Conservation (phyloP, 441 rosid genomes). For the Populus hybrid region DNA sequence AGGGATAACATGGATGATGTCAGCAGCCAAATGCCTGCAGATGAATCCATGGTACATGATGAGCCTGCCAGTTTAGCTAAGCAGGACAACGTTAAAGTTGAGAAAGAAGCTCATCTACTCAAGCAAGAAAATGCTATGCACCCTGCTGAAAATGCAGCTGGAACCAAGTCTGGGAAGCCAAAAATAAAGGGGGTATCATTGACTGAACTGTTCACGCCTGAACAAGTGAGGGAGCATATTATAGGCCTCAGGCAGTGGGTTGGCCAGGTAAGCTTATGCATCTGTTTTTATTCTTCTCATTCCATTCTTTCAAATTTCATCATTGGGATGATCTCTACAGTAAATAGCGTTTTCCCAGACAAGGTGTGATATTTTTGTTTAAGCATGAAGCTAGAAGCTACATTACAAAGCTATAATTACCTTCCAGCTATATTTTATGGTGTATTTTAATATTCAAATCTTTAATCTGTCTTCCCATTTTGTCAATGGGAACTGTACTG, state of each 20-base stretch:
- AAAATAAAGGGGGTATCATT: slow-evolving; percentile 94
- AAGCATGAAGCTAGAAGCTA: neutral
- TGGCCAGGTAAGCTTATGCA: slow-evolving; percentile 70
- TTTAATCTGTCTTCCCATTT: neutral
- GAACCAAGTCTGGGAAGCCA: slow-evolving; percentile 90
- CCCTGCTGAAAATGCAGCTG: slow-evolving; percentile 48
- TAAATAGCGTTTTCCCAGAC: neutral
- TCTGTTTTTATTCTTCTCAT: neutral
- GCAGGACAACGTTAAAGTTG: slow-evolving; percentile 50
- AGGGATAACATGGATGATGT: slow-evolving; percentile 44
- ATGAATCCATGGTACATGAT: slow-evolving; percentile 37
- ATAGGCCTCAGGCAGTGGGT: slow-evolving; percentile 98
- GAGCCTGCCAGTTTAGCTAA: slow-evolving; percentile 37
- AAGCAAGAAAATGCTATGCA: slow-evolving; percentile 58
- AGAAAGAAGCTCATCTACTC: slow-evolving; percentile 52
- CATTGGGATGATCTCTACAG: neutral
- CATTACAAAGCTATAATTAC: neutral
- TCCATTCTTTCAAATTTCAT: neutral
- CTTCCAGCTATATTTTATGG: neutral
- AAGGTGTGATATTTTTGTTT: neutral
- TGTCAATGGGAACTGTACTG: neutral
- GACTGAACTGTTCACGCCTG: slow-evolving; percentile 97
- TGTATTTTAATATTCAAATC: neutral
- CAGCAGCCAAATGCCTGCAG: slow-evolving; percentile 42
- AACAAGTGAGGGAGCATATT: slow-evolving; percentile 94